Evolutionary conservation across 139 green algal genomes (phyloP), one percentile per base, ranked within the genome.

Genomic region (Picochlorum sp.): DNA sequence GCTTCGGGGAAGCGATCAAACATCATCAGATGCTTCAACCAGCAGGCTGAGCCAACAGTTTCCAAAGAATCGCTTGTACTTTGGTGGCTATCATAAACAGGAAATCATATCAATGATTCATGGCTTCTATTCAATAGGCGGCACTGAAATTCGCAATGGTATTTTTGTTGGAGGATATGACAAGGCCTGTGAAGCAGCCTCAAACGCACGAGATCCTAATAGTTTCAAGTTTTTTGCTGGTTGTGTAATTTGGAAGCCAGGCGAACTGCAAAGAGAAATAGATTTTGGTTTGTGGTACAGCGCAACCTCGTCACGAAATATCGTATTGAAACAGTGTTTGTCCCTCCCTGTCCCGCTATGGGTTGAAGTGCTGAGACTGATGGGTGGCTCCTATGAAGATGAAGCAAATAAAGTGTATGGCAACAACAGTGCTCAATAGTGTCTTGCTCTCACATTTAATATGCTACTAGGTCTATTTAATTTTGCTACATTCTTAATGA

Each of bases 291-390:
- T 55, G 0, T 86, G 78, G 78, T 72, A 64, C 53, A 50, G 61
- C 2, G 82, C 78, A 2, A 78, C 78, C 25, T 78, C 55, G 30
- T 77, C 70, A 0, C 69, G 81, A 2, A 60, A 63, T 24, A 29
- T 89, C 33, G 57, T 82, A 28, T 58, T 89, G 10, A 89, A 89
- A 66, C 70, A 70, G 35, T 62, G 63, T 26, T 45, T 84, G 29
- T 74, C 81, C 72, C 72, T 89, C 51, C 80, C 80, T 16, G 77
- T 76, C 44, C 81, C 81, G 1, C 63, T 86, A 44, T 89, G 81
- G 77, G 57, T 51, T 4, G 81, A 89, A 57, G 52, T 80, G 36
- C 39, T 82, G 50, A 52, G 64, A 36, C 67, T 88, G 26, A 64
- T 84, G 69, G 75, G 72, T 5, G 71, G 67, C 25, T 18, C 26